phyloP scores from a whole-genome alignment of 371 early-diverging fungal species.

The Rhizopus microsporus region DNA sequence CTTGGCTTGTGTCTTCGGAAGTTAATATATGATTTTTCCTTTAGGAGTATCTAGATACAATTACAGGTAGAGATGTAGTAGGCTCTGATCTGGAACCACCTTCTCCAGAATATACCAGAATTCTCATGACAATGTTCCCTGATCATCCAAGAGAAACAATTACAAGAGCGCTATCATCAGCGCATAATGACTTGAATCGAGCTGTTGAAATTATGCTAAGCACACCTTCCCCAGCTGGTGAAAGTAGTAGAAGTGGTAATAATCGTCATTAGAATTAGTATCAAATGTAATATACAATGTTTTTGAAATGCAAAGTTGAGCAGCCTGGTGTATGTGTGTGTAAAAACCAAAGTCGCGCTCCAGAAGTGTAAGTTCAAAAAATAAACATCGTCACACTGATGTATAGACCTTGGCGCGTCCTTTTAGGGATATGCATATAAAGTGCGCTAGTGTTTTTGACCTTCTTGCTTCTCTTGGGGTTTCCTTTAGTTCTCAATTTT shows the following conservation, averaged over 20 bases:
- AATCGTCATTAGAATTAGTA: neutral
- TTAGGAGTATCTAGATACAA: slow-evolving; percentile 58
- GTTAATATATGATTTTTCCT: neutral
- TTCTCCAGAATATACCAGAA: slow-evolving; percentile 50
- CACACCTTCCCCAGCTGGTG: slow-evolving; percentile 34
- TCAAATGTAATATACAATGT: no score
- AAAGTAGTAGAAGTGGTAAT: slow-evolving; percentile 11
- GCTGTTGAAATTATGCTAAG: slow-evolving; percentile 58
- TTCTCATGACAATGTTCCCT: slow-evolving; percentile 60
- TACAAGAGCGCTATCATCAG: slow-evolving; percentile 52
- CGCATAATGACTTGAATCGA: slow-evolving; percentile 57
- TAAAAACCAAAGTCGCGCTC: no score
- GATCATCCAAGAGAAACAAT: slow-evolving; percentile 58
- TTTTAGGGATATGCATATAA: no score
- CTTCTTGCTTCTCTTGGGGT: no score
- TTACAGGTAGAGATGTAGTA: slow-evolving; percentile 49
- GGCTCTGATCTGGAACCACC: slow-evolving; percentile 43
- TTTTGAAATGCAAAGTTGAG: no score
- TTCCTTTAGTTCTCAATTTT: no score
- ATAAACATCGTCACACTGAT: no score
- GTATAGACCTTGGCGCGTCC: no score
- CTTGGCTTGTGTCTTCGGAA: neutral
- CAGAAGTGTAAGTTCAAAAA: no score
- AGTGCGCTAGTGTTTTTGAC: no score
- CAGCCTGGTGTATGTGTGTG: no score